Base-by-base conservation (phyloP, 129 eudicot species). In the Lactuca saligna region DNA sequence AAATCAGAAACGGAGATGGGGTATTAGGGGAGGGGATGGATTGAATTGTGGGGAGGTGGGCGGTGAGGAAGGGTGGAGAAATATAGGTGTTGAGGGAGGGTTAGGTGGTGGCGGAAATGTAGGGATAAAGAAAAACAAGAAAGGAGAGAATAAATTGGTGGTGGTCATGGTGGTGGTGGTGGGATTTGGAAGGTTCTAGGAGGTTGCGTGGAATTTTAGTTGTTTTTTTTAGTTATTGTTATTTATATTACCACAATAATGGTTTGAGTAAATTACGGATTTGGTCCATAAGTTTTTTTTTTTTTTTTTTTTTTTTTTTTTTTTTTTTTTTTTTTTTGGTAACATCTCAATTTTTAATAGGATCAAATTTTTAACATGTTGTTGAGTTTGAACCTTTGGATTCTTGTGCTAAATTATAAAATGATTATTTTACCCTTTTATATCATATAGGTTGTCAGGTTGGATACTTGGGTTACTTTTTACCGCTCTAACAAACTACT, bases 71-170 rank as follows among this genome's bases (percentile, higher is more conserved):
- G 42, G 65, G 42, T 42, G 17, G 66, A 11, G 66, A 57, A 63
- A 71, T 71, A 71, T 71, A 59, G 66, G 55, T n/a, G 17, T 7
- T 13, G 50, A 16, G 25, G 74, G 50, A 16, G 25, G 74, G 74
- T 57, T 70, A 58, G 75, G 50, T 71, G 67, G 54, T 59, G 67
- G 50, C 48, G 67, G 68, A 71, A 71, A 71, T 71, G 75, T 71
- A 71, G 75, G 75, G 60, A n/a, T 71, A 59, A 71, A 71, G 75
- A 71, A 57, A 70, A 69, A 66, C 49, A 66, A 34, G 59, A 55
- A 53, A 56, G 31, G n/a, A 32, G 32, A 3, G 63, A 56, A 69
- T 59, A 71, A 71, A 71, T 71, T 71, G 67, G 75, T 71, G 75
- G 59, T 70, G 48, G 14, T 70, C 11, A 6, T 33, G 48, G 60